These are phyloP conservation scores for Hawksworthiomyces lignivorus DNA, from an alignment of 2,329 filamentous ascomycete species.

Conservation along the genomic window DNA sequence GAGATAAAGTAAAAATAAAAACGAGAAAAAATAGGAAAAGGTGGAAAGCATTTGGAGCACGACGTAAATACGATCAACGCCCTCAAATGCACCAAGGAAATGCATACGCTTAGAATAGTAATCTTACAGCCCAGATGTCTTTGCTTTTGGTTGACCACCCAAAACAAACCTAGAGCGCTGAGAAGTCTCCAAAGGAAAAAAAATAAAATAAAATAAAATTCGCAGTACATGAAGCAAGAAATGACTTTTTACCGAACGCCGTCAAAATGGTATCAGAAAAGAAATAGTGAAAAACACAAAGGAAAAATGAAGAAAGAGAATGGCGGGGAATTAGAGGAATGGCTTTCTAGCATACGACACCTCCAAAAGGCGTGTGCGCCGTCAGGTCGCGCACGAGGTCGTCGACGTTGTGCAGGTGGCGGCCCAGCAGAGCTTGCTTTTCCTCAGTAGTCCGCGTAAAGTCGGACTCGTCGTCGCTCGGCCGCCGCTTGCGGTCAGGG, in stretches of 20 bases:
- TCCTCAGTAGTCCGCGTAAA: constrained; percentile 64
- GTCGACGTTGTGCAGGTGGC: constrained; percentile 74
- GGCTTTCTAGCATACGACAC: constrained; percentile 40
- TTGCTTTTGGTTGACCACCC: no score
- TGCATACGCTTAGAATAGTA: no score
- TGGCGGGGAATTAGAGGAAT: no score
- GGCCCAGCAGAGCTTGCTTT: constrained; percentile 71
- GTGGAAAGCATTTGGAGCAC: neutral
- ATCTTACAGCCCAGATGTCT: no score
- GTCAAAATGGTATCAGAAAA: neutral
- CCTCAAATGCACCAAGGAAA: no score
- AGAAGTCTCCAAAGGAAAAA: no score
- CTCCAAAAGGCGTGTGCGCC: constrained; percentile 68
- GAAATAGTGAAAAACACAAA: neutral
- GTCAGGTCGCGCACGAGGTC: constrained; percentile 78
- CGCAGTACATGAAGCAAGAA: no score
- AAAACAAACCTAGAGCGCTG: no score
- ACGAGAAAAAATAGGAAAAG: neutral
- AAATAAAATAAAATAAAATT: neutral
- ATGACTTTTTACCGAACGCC: no score
- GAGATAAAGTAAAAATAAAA: neutral
- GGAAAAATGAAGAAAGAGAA: neutral
- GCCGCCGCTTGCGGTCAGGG: constrained; percentile 3
- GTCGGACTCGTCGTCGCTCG: constrained; percentile 18
- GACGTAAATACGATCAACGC: no score